Base-by-base conservation (phyloP, 495 filamentous ascomycete species). In the Neurospora sp. region DNA sequence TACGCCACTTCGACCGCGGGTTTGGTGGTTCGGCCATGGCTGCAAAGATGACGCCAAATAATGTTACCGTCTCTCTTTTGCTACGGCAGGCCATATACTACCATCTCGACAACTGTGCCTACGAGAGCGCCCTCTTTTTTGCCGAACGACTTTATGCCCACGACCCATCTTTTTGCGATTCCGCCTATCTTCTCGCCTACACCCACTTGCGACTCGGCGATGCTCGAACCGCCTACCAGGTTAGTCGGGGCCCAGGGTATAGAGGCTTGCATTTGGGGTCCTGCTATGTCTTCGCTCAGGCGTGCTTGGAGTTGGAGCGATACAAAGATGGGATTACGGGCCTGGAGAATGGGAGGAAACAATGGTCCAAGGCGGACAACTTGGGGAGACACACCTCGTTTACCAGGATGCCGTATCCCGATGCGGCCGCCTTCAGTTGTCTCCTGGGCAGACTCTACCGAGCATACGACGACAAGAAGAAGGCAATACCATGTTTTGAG, bases 51-150 rank as follows among this genome's bases (percentile, higher is more conserved):
- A 87, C 92, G 71, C 90, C 92, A 8, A 87, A 87, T 39, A 88
- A 86, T 74, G 80, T 87, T 20, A 86, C 90, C 79, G 86, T 94
- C 75, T 85, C 91, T 47, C 85, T 85, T 79, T 92, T 97, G 81
- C 84, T 98, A 75, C 88, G 91, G 78, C 92, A 96, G 78, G 86
- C 93, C 70, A 90, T 98, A 73, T 92, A 94, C 81, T 97, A 98
- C 82, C 90, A 97, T 78, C 89, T 99, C 79, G 96, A 99, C 82
- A 96, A 95, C 76, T 90, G 94, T 76, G 86, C 94, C 39, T 85
- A 91, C 75, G 87, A 92, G 40, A 98, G 96, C 76, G 96, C 96
- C 70, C 88, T 97, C 39, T 98, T 98, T 82, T 90, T 97, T 47
- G 91, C 96, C 69, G 93, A 93, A 70, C 90, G 96, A 68, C 86